phyloP scores from a whole-genome alignment of 106 monocot genomes.

The Ottelia alismoides region DNA sequence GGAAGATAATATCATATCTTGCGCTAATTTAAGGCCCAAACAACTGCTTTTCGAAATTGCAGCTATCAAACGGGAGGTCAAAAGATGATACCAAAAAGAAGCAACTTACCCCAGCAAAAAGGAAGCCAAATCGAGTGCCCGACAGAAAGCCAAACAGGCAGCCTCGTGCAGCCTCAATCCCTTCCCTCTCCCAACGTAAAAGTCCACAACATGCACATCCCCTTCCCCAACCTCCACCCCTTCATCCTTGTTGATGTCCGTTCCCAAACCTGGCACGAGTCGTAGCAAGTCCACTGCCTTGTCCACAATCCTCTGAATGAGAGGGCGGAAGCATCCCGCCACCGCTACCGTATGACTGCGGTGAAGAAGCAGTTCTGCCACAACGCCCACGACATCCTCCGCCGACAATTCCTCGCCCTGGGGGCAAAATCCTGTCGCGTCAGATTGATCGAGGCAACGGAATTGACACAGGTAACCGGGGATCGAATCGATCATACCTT shows the following conservation, averaged over 20 bases:
- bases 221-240: constrained; percentile 42
- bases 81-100: background rate
- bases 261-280: constrained; percentile 7
- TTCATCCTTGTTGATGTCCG: constrained; percentile 8
- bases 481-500: constrained; percentile 22
- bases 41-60: background rate
- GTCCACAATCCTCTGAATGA: constrained; percentile 26
- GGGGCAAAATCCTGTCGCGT: no score
- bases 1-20: no score
- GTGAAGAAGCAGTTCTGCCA: constrained; percentile 77
- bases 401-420: constrained; percentile 22
- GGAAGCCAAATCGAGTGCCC: constrained; percentile 68
- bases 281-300: constrained; percentile 36
- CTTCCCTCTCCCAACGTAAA: constrained; percentile 44
- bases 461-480: background rate
- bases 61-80: background rate
- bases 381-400: constrained; percentile 36
- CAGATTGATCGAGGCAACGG: background rate
- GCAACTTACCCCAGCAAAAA: constrained; percentile 36
- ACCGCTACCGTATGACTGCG: constrained; percentile 75
- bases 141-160: constrained; percentile 64
- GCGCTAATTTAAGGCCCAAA: background rate
- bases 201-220: constrained; percentile 46
- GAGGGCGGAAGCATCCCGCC: constrained; percentile 79
- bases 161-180: constrained; percentile 74